Percentiles rank a stretch among this genome's conserved stretches.
Conservation (phyloP, 1,139 yeast genomes). For the Pichia sp. region DNA sequence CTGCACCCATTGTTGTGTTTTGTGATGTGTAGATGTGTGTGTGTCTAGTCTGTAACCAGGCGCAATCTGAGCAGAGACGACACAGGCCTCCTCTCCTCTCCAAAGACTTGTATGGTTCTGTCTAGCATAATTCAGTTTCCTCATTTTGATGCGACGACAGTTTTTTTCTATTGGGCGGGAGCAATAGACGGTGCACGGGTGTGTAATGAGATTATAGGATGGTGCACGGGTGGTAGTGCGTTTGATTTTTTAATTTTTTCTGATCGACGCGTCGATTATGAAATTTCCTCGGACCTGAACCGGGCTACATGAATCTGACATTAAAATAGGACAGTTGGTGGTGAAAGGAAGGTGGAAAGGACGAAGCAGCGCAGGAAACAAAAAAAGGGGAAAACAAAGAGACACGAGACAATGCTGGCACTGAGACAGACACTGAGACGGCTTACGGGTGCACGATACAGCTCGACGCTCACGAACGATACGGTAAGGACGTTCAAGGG, state of each 20-base stretch:
- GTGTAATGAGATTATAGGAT: too few species aligned
- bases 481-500: conserved; percentile 3
- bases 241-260: too few species aligned
- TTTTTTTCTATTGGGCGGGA: not conserved
- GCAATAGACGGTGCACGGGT: too few species aligned
- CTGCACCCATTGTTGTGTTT: conserved; percentile 58
- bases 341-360: too few species aligned
- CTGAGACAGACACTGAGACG: not conserved
- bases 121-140: not conserved
- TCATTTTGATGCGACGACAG: not conserved
- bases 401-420: too few species aligned
- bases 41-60: not conserved
- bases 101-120: too few species aligned
- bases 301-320: not conserved
- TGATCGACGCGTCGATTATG: not conserved
- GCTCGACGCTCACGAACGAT: conserved; percentile 1
- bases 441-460: not conserved
- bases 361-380: too few species aligned
- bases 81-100: not conserved
- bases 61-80: too few species aligned
- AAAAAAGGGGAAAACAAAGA: too few species aligned
- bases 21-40: not conserved
- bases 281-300: not conserved
- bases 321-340: too few species aligned
- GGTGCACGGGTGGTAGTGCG: conserved; percentile 7